Evolutionary conservation across 768 basidiomycete species (phyloP).

Genomic region (Russula abietina): DNA sequence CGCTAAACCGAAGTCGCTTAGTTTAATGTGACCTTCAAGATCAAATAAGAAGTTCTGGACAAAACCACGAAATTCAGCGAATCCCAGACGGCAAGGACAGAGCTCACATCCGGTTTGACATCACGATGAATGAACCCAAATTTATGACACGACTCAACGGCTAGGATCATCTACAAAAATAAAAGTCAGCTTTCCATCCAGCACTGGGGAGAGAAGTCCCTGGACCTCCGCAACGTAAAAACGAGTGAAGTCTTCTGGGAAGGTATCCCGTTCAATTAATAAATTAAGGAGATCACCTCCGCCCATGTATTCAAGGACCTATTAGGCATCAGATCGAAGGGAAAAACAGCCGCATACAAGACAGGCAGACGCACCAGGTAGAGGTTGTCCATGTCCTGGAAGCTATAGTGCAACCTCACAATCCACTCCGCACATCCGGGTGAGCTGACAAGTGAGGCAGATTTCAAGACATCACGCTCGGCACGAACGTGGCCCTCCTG

Average conservation of each 20-base stretch:
- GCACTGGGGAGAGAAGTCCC: conserved; percentile 13
- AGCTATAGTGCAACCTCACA: conserved; percentile 86
- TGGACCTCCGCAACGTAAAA: conserved; percentile 93
- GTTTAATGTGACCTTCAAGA: conserved; percentile 86
- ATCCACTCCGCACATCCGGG: conserved; percentile 86
- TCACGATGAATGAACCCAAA: conserved; percentile 97
- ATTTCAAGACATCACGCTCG: conserved; percentile 89
- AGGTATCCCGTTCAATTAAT: conserved; percentile 85
- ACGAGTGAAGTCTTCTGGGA: conserved; percentile 84
- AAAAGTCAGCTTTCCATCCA: conserved; percentile 9
- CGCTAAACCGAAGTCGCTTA: conserved; percentile 95
- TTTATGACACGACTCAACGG: conserved; percentile 88
- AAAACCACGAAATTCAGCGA: conserved; percentile 19
- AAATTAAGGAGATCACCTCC: conserved; percentile 95
- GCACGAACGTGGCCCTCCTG: conserved; percentile 97
- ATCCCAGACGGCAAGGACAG: not conserved
- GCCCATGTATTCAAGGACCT: conserved; percentile 94
- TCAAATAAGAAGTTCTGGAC: conserved; percentile 91
- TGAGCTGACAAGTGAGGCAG: conserved; percentile 74
- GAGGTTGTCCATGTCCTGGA: conserved; percentile 91
- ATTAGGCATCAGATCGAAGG: conserved; percentile 48
- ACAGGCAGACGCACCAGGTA: conserved; percentile 65
- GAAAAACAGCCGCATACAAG: conserved; percentile 14
- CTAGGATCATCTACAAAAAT: conserved; percentile 74
- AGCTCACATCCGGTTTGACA: conserved; percentile 86